A percentile compares a stretch with the other conserved stretches of the same genome.
Evolutionary conservation across 129 eudicot genomes (phyloP).

Genomic region (Kitagawia praeruptora): DNA sequence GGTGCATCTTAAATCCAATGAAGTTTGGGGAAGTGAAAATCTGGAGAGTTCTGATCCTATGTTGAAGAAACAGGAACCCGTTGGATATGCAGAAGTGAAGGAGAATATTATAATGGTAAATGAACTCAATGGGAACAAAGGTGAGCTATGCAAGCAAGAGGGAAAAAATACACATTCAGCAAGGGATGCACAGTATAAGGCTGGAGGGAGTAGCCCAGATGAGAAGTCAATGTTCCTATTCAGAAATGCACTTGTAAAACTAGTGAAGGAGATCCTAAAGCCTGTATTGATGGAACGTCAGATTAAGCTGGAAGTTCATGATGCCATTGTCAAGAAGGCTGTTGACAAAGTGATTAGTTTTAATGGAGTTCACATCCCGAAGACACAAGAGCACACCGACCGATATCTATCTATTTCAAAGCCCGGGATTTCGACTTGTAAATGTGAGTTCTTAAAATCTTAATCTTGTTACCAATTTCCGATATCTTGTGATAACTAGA

Average conservation of each 20-base stretch:
- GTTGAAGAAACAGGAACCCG: too few relatives aligned
- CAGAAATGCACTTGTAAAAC: slow-evolving; percentile 55
- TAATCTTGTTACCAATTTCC: neutral
- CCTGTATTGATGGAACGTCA: slow-evolving; percentile 74
- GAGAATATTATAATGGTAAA: too few relatives aligned
- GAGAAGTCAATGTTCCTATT: slow-evolving; percentile 56
- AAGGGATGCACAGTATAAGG: slow-evolving; percentile 28
- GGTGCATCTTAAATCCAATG: too few relatives aligned
- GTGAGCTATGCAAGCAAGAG: slow-evolving; percentile 24
- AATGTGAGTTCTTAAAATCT: slow-evolving; percentile 40
- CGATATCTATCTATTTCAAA: slow-evolving; percentile 52
- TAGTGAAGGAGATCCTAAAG: slow-evolving; percentile 73
- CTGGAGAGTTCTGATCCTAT: too few relatives aligned
- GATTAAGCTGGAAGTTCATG: slow-evolving; percentile 61
- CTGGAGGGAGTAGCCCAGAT: slow-evolving; percentile 48
- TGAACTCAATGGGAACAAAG: neutral
- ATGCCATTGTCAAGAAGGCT: slow-evolving; percentile 64
- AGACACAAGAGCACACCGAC: slow-evolving; percentile 47
- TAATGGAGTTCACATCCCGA: slow-evolving; percentile 43
- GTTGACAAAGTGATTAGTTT: slow-evolving; percentile 57
- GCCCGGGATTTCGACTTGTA: slow-evolving; percentile 56
- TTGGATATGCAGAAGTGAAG: too few relatives aligned
- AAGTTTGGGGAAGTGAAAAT: neutral
- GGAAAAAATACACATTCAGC: slow-evolving; percentile 19
- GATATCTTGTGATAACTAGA: neutral